Conservation (phyloP, 2,329 filamentous ascomycete species). For the Colletotrichum nymphaeae region DNA sequence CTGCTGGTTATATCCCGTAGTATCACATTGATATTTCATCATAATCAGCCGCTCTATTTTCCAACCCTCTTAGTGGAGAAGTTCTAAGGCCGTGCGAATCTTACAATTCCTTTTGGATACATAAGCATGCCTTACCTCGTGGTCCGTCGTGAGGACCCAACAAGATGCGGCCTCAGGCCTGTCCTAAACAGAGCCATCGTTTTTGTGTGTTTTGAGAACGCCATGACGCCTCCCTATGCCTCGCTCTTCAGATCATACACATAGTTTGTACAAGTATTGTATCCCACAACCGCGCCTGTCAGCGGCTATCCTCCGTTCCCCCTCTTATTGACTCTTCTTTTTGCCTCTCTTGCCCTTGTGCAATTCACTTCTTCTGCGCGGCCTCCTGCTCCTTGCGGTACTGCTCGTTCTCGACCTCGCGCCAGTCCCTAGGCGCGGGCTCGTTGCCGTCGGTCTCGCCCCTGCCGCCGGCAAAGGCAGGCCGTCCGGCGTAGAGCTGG, state of each 20-base stretch:
- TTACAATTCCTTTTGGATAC: neutral
- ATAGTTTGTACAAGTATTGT: slow-evolving; percentile 26
- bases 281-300: neutral
- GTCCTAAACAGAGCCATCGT: neutral
- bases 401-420: slow-evolving; percentile 73
- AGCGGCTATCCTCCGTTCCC: neutral
- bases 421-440: slow-evolving; percentile 69
- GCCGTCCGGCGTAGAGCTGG: slow-evolving; percentile 83
- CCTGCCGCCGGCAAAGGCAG: slow-evolving; percentile 73
- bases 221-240: slow-evolving; percentile 33
- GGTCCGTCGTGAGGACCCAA: neutral
- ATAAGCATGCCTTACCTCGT: neutral
- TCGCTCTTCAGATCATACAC: slow-evolving; percentile 33
- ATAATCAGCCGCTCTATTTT: neutral
- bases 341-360: slow-evolving; percentile 5
- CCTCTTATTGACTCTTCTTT: neutral
- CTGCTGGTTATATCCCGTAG: neutral
- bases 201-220: slow-evolving; percentile 16
- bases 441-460: slow-evolving; percentile 77
- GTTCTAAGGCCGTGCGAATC: neutral
- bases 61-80: neutral
- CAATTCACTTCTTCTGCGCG: slow-evolving; percentile 39
- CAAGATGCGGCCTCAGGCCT: neutral
- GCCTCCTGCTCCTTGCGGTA: slow-evolving; percentile 55
- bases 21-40: neutral